Evolutionary conservation across 169 alveolate genomes (phyloP).

Genomic region (Eimeria sp.): DNA sequence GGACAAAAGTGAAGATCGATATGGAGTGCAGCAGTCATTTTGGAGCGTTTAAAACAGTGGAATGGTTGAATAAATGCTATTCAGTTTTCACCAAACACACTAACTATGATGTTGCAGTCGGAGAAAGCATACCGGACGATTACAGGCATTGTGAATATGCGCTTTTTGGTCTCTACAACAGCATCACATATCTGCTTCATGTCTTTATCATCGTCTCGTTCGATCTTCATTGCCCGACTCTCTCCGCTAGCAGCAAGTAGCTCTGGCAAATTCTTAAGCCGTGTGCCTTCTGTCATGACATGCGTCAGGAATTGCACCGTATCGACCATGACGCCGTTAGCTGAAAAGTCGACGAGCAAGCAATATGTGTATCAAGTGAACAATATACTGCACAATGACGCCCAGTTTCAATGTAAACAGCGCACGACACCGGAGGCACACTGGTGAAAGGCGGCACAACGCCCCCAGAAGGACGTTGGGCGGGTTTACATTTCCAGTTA

Average conservation of each 20-base stretch:
- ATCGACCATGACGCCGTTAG: constrained; percentile 93
- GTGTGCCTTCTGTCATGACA: constrained; percentile 85
- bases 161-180: constrained; percentile 81
- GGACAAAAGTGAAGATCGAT: neutral
- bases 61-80: too few relatives aligned
- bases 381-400: neutral
- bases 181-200: constrained; percentile 67
- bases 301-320: constrained; percentile 91
- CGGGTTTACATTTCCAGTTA: neutral
- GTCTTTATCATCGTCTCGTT: constrained; percentile 78
- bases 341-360: constrained; percentile 51
- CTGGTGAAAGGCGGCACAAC: neutral
- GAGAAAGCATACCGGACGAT: constrained; percentile 64
- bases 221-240: constrained; percentile 82
- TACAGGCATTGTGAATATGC: constrained; percentile 67
- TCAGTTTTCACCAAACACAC: neutral
- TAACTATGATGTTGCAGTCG: neutral
- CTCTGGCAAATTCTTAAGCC: constrained; percentile 88
- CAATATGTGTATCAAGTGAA: neutral
- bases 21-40: neutral
- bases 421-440: neutral
- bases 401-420: neutral
- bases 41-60: neutral
- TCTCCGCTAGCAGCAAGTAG: constrained; percentile 87
- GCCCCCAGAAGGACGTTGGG: neutral